These are phyloP conservation scores for Plantago major DNA, from an alignment of 257 asterid species.

Conservation along the genomic window DNA sequence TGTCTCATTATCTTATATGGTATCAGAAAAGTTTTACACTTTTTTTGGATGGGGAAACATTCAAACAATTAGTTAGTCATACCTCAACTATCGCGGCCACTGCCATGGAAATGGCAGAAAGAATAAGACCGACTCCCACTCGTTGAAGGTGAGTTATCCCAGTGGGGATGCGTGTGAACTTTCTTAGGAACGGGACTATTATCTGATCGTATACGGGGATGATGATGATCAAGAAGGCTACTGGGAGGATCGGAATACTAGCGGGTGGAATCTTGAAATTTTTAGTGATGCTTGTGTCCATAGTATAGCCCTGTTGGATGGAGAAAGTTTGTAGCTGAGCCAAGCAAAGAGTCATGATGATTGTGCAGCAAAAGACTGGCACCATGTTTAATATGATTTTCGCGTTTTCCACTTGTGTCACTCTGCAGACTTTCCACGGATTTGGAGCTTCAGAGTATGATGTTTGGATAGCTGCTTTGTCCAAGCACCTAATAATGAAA, in stretches of 20 bases:
- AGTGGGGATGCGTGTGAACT: conserved; percentile 56
- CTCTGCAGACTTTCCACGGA: conserved; percentile 67
- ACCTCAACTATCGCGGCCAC: conserved; percentile 57
- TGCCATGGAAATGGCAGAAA: conserved; percentile 64
- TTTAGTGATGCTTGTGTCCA: conserved; percentile 51
- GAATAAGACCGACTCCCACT: conserved; percentile 64
- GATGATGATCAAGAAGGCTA: conserved; percentile 39
- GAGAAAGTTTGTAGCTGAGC: conserved; percentile 87
- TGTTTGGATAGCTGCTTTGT: conserved; percentile 62
- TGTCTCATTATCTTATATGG: background rate
- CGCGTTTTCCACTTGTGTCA: conserved; percentile 80
- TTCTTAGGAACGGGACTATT: conserved; percentile 46
- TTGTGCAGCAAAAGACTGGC: conserved; percentile 67
- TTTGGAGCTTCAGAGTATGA: conserved; percentile 21
- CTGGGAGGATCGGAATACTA: conserved; percentile 63
- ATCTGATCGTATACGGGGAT: conserved; percentile 58
- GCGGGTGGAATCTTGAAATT: conserved; percentile 59
- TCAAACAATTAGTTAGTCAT: background rate
- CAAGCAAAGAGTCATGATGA: conserved; percentile 70
- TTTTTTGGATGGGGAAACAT: too few relatives aligned
- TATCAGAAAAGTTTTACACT: background rate
- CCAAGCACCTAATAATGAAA: conserved; percentile 42
- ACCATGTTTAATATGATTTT: conserved; percentile 54
- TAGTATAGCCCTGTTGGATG: conserved; percentile 60
- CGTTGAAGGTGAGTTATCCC: conserved; percentile 73